Percentiles rank a stretch among this genome's conserved stretches.
Conservation (phyloP, 768 basidiomycete species). For the Vishniacozyma victoriae region DNA sequence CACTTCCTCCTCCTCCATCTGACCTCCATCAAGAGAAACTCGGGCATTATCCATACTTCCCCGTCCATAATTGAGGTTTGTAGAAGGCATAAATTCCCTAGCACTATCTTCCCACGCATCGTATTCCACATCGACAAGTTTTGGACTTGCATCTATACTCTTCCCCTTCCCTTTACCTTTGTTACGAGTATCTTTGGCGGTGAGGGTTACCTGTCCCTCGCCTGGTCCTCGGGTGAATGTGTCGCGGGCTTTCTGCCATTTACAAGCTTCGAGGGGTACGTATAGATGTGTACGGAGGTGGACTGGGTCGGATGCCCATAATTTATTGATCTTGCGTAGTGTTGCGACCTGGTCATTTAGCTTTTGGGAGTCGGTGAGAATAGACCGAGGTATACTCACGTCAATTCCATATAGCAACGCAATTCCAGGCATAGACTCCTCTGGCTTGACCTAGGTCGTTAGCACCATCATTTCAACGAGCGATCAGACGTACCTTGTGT, state of each 20-base stretch:
- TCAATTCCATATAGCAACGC: slow-evolving; percentile 83
- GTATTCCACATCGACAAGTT: not conserved
- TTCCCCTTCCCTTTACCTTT: slow-evolving; percentile 17
- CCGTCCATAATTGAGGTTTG: slow-evolving; percentile 12
- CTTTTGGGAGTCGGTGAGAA: not conserved
- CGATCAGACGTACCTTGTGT: slow-evolving; percentile 41
- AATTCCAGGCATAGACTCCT: slow-evolving; percentile 79
- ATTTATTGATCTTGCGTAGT: slow-evolving; percentile 78
- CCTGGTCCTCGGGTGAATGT: slow-evolving; percentile 36
- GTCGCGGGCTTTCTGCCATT: slow-evolving; percentile 41
- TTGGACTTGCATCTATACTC: not conserved
- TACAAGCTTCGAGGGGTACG: slow-evolving; percentile 58
- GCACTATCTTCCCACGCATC: slow-evolving; percentile 1
- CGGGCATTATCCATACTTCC: not conserved
- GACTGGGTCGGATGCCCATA: slow-evolving; percentile 90
- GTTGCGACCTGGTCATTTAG: slow-evolving; percentile 52
- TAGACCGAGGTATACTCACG: slow-evolving; percentile 45
- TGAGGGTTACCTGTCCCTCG: slow-evolving; percentile 37
- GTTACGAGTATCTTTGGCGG: slow-evolving; percentile 28
- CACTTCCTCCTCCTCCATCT: not conserved
- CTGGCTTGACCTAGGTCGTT: slow-evolving; percentile 54
- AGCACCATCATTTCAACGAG: not conserved
- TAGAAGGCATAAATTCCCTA: slow-evolving; percentile 11
- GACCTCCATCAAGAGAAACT: not conserved
- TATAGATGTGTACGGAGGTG: slow-evolving; percentile 76